A percentile compares a stretch with the other conserved stretches of the same genome.
These are phyloP conservation scores for Alnus rubra DNA, from an alignment of 306 rosid genomes.

Conservation along the genomic window DNA sequence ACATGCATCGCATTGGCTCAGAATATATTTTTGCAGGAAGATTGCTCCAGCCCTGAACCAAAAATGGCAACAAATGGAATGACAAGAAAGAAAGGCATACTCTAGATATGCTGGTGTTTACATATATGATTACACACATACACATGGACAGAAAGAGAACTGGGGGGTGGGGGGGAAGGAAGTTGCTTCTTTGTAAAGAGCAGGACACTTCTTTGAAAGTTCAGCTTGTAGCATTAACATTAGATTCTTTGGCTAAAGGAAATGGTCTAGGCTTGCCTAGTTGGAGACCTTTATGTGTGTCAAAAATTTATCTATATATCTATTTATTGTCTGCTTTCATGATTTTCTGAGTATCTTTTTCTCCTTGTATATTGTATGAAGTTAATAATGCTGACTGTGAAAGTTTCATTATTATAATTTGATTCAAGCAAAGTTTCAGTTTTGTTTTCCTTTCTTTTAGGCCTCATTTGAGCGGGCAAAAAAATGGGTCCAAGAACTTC, in stretches of 20 bases:
- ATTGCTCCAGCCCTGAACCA: no score
- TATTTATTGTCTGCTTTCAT: neutral
- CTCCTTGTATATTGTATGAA: neutral
- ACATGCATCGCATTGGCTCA: neutral
- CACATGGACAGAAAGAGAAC: neutral
- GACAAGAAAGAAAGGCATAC: neutral
- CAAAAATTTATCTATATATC: neutral
- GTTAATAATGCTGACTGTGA: neutral
- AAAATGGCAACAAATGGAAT: no score
- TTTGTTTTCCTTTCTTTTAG: conserved; percentile 24
- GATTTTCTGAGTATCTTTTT: neutral
- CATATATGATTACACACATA: neutral
- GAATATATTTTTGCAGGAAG: neutral
- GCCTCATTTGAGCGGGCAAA: conserved; percentile 62
- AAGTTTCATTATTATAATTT: neutral
- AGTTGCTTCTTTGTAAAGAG: no score
- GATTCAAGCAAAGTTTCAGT: neutral
- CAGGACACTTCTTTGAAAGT: neutral
- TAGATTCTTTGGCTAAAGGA: neutral
- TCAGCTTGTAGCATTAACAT: neutral
- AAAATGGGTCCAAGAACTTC: conserved; percentile 61
- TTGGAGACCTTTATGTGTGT: neutral
- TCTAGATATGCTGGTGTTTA: neutral
- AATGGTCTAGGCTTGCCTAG: neutral
- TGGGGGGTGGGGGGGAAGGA: no score